Conservation (phyloP, 2,329 filamentous ascomycete genomes). For the Chrysoporthe austroafricana region DNA sequence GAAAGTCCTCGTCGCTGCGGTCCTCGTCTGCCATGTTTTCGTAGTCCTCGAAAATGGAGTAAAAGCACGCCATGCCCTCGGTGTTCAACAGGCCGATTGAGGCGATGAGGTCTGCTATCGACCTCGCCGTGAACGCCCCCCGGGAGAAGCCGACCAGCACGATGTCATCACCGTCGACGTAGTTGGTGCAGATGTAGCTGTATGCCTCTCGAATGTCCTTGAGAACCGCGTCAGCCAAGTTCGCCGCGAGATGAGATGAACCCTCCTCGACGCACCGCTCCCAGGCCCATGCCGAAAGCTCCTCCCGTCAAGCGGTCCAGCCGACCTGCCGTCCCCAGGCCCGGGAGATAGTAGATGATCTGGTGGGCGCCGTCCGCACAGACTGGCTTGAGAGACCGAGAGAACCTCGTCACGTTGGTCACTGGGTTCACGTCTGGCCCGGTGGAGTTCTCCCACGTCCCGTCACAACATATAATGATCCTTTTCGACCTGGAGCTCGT, state of each 20-base stretch:
- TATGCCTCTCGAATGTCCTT: constrained; percentile 42
- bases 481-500: constrained; percentile 31
- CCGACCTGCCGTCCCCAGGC: constrained; percentile 37
- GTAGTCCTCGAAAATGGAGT: constrained; percentile 46
- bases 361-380: constrained; percentile 36
- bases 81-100: constrained; percentile 47
- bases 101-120: constrained; percentile 44
- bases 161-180: constrained; percentile 41
- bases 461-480: constrained; percentile 40
- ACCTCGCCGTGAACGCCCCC: constrained; percentile 46
- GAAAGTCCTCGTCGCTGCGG: constrained; percentile 32
- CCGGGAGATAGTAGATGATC: constrained; percentile 39
- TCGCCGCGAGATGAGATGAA: neutral
- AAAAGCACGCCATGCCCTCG: constrained; percentile 47
- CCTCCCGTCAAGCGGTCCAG: constrained; percentile 39
- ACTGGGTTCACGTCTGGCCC: constrained; percentile 33
- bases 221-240: neutral
- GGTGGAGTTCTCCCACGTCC: constrained; percentile 41
- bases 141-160: constrained; percentile 45
- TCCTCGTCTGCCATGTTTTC: constrained; percentile 37
- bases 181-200: constrained; percentile 45
- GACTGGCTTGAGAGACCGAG: constrained; percentile 34
- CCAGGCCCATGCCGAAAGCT: constrained; percentile 39
- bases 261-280: constrained; percentile 26
- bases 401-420: constrained; percentile 38